Base-by-base conservation (phyloP, 768 basidiomycete genomes). In the Calocera cornea region DNA sequence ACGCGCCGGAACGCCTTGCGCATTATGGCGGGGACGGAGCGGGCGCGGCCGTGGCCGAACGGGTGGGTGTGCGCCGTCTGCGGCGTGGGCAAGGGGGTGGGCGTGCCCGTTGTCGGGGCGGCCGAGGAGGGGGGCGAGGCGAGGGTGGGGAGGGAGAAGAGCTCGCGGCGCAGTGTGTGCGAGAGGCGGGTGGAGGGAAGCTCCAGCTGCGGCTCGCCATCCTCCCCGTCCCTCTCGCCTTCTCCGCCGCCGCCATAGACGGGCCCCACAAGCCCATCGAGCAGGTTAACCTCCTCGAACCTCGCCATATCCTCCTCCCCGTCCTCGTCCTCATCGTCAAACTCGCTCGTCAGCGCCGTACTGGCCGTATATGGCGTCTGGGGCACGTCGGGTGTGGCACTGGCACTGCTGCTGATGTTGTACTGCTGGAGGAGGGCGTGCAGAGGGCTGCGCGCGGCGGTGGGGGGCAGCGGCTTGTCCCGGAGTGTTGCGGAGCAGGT, bases 401-500 rank as follows among this genome's bases (percentile, higher is more conserved):
- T 50, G 12, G 14, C 22, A 10, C 49, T 24, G 12, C 14, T 22
- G 60, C 44, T 41, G 29, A 40, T 66, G 1, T 68, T 67, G 27
- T 33, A 44, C 12, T 16, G n/a, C 17, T 50, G 29, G 22, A 72
- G 36, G 2, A 72, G 41, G 24, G 67, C 67, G 3, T 71, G 72
- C 16, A 84, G 71, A 0, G 76, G 72, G 64, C 75, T 71, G 34
- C 78, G 71, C 3, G 75, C 74, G 5, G 82, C 76, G 1, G 81
- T 82, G 14, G 81, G 71, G 16, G 81, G 76, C 7, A 89, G 74
- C 0, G 87, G 83, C 72, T 86, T 89, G 27, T 95, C 91, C 64
- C 93, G 84, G n/a, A 95, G 78, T 0, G 93, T 97, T n/a, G 86
- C 82, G 1, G 90, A 92, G 2, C 87, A 81, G 0, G 93, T 97